Conservation (phyloP, 495 filamentous ascomycete species). For the Opeltia flavorubescens region DNA sequence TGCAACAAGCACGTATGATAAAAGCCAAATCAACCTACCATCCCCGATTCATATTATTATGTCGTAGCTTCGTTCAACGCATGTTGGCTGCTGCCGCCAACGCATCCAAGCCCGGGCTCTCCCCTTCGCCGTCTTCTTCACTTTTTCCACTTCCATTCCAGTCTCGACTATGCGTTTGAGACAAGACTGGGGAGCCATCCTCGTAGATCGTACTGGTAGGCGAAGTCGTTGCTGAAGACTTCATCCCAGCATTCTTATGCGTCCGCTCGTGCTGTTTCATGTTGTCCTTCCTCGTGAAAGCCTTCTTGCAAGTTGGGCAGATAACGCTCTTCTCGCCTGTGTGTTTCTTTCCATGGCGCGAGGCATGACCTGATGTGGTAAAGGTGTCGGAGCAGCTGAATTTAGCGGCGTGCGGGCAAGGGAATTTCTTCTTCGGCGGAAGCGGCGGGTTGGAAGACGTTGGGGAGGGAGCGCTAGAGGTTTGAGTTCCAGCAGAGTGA, state of each 20-base stretch:
- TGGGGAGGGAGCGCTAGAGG: constrained; percentile 1
- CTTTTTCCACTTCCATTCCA: not conserved
- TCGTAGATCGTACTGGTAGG: not conserved
- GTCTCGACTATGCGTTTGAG: not conserved
- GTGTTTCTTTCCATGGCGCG: constrained; percentile 93
- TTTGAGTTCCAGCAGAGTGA: not conserved
- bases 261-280: constrained; percentile 97
- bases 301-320: constrained; percentile 82
- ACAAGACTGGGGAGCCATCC: not conserved
- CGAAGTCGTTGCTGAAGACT: not conserved
- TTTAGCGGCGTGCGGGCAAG: constrained; percentile 42
- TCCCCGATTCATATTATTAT: no score
- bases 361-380: constrained; percentile 90
- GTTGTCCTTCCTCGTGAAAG: constrained; percentile 92
- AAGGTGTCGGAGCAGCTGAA: constrained; percentile 71
- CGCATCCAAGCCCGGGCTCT: constrained; percentile 16
- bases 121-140: constrained; percentile 14
- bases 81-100: constrained; percentile 13
- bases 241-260: constrained; percentile 32
- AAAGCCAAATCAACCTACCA: no score
- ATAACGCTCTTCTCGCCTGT: constrained; percentile 87
- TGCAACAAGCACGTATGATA: no score
- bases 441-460: constrained; percentile 7
- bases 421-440: constrained; percentile 37
- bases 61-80: no score